Evolutionary conservation across 441 rosid species (phyloP).

Genomic region (Adansonia gregorii): DNA sequence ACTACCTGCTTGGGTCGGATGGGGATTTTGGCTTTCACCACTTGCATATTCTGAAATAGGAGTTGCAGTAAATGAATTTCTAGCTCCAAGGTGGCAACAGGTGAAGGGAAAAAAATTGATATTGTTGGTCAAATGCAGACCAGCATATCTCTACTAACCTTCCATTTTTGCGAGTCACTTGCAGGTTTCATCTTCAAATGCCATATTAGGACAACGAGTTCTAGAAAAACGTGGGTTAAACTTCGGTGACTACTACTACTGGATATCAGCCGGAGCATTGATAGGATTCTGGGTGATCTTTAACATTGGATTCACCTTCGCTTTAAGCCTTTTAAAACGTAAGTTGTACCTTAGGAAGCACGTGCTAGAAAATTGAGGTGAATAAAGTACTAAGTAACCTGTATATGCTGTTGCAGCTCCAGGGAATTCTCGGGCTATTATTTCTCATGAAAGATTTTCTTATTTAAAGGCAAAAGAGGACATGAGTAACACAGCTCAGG

Average conservation of each 20-base stretch:
- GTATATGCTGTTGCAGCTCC: conserved; percentile 37
- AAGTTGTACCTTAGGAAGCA: conserved; percentile 20
- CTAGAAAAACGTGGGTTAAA: conserved; percentile 40
- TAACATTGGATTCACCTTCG: conserved; percentile 42
- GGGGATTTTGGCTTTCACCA: conserved; percentile 58
- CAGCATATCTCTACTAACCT: not conserved
- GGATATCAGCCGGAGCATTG: conserved; percentile 46
- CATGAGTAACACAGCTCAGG: not conserved
- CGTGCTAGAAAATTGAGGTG: not conserved
- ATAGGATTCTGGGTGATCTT: conserved; percentile 46
- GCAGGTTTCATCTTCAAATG: conserved; percentile 37
- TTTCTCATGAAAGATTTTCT: conserved; percentile 35
- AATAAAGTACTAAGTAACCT: conserved; percentile 4
- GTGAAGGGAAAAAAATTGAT: conserved; percentile 23
- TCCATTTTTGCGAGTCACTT: not conserved
- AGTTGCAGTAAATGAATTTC: conserved; percentile 47
- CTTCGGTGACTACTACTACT: conserved; percentile 41
- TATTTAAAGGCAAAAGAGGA: conserved; percentile 26
- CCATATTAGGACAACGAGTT: conserved; percentile 37
- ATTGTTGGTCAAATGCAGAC: not conserved
- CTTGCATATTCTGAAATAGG: conserved; percentile 49
- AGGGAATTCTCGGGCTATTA: conserved; percentile 34
- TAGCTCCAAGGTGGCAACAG: conserved; percentile 52
- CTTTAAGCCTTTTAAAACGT: conserved; percentile 41
- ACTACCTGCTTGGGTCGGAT: conserved; percentile 45